These are phyloP conservation scores for Nakaseomyces kungkrabaensis DNA, from an alignment of 1,139 yeast species.

Conservation along the genomic window DNA sequence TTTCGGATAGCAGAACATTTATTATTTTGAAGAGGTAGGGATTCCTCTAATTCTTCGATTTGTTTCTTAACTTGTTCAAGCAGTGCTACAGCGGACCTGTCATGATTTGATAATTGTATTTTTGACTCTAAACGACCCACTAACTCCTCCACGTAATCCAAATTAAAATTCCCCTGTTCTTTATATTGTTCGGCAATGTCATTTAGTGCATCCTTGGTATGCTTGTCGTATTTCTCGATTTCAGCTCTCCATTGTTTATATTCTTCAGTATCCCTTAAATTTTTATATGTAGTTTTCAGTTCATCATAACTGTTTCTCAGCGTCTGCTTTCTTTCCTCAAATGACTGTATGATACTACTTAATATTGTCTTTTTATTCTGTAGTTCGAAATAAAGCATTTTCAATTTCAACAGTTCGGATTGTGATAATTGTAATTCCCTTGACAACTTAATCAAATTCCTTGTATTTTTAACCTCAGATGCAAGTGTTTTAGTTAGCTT, in stretches of 20 bases:
- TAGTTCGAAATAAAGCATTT: conserved; percentile 15
- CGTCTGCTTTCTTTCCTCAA: conserved; percentile 27
- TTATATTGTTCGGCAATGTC: conserved; percentile 39
- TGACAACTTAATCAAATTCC: not conserved
- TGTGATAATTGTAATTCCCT: conserved; percentile 11
- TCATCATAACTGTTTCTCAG: conserved; percentile 31
- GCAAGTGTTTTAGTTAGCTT: conserved; percentile 13
- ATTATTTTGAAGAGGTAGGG: conserved; percentile 25
- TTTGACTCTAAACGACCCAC: conserved; percentile 33
- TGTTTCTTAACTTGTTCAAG: conserved; percentile 30
- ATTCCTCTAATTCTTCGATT: conserved; percentile 17
- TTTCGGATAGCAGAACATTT: conserved; percentile 28
- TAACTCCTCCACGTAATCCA: conserved; percentile 28
- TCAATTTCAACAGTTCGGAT: conserved; percentile 8
- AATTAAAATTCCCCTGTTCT: conserved; percentile 36
- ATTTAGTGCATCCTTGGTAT: conserved; percentile 36
- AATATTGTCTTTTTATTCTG: conserved; percentile 18
- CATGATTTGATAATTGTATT: conserved; percentile 30
- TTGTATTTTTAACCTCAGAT: not conserved
- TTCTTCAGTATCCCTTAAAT: conserved; percentile 38
- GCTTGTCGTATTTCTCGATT: conserved; percentile 35
- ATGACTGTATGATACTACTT: conserved; percentile 16
- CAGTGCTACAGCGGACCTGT: conserved; percentile 34
- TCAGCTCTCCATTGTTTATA: conserved; percentile 36
- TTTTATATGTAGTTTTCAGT: conserved; percentile 37